Percentiles rank a stretch among this genome's conserved stretches.
phyloP scores from a whole-genome alignment of 2,329 filamentous ascomycete species.

The Ophiostoma perfectum region DNA sequence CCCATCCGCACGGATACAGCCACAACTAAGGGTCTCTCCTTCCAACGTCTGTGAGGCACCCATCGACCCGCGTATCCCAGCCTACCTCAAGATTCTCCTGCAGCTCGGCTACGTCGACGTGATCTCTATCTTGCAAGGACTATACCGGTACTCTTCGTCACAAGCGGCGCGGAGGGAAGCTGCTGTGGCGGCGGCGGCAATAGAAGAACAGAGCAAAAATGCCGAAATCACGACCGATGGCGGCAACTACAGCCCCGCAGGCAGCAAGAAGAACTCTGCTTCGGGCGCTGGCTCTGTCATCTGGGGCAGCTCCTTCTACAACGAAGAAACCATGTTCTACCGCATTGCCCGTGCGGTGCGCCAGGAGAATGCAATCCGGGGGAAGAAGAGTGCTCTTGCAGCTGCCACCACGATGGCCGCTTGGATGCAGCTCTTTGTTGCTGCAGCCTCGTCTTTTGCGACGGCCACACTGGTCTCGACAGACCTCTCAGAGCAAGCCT shows the following conservation, averaged over 20 bases:
- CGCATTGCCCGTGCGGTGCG: slow-evolving; percentile 83
- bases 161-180: slow-evolving; percentile 35
- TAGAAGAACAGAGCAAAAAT: slow-evolving; percentile 21
- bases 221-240: slow-evolving; percentile 15
- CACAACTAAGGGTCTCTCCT: background rate
- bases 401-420: slow-evolving; percentile 47
- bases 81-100: slow-evolving; percentile 54
- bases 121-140: slow-evolving; percentile 48
- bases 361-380: slow-evolving; percentile 45
- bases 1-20: slow-evolving; percentile 38
- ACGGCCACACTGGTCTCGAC: slow-evolving; percentile 42
- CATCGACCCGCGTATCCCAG: slow-evolving; percentile 54
- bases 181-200: slow-evolving; percentile 1
- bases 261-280: background rate
- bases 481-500: slow-evolving; percentile 33
- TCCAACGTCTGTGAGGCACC: slow-evolving; percentile 39
- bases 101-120: slow-evolving; percentile 48
- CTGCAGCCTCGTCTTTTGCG: slow-evolving; percentile 45
- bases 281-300: slow-evolving; percentile 29
- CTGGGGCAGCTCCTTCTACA: slow-evolving; percentile 54
- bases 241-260: background rate
- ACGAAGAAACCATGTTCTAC: slow-evolving; percentile 90
- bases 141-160: slow-evolving; percentile 54
- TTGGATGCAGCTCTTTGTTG: slow-evolving; percentile 56
- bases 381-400: slow-evolving; percentile 44